Evolutionary conservation across 2,329 filamentous ascomycete genomes (phyloP).

Genomic region (Venturia effusa): DNA sequence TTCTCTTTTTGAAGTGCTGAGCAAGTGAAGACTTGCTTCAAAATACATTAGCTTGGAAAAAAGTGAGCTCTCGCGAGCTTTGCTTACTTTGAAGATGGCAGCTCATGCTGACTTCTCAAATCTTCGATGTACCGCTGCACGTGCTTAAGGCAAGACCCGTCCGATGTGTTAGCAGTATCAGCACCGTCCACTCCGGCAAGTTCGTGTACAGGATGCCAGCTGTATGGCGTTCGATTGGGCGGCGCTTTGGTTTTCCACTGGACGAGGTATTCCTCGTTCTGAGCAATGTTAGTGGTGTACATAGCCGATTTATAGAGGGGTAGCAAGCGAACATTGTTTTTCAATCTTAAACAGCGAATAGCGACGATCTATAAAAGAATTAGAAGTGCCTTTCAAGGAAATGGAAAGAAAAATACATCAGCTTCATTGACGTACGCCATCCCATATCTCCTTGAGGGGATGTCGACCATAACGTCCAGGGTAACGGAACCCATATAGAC

Average conservation of each 20-base stretch:
- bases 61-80: background rate
- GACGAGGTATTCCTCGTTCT: conserved; percentile 34
- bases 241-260: conserved; percentile 24
- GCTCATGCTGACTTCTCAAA: background rate
- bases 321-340: background rate
- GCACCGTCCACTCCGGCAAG: conserved; percentile 16
- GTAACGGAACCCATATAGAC: background rate
- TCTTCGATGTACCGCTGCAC: conserved; percentile 33
- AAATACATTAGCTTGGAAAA: background rate
- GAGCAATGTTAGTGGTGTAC: conserved; percentile 15
- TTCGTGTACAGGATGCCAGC: conserved; percentile 34
- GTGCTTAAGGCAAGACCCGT: conserved; percentile 23
- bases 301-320: background rate
- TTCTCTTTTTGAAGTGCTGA: background rate
- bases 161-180: background rate
- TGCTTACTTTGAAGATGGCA: background rate
- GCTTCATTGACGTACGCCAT: conserved; percentile 18
- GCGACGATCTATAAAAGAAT: background rate
- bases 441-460: background rate
- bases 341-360: background rate
- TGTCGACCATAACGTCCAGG: conserved; percentile 3
- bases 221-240: conserved; percentile 21
- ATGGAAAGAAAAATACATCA: conserved; percentile 13
- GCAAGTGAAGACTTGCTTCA: background rate
- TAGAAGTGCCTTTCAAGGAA: background rate